Conservation (phyloP, 805 yeast species). For the Komagataella pastoris region DNA sequence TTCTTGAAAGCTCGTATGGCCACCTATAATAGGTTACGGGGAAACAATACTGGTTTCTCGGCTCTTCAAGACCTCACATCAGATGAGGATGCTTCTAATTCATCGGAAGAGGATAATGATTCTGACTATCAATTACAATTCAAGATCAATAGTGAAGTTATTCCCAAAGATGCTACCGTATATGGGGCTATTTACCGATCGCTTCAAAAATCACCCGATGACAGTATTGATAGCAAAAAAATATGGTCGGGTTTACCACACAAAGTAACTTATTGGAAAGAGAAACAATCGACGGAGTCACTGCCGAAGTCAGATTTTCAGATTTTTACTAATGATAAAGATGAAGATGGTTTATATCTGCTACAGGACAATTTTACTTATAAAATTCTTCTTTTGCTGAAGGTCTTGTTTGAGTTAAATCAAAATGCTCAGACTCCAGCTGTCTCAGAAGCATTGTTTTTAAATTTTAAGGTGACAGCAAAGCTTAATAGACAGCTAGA, state of each 20-base stretch:
- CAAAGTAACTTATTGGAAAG: constrained; percentile 31
- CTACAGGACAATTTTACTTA: constrained; percentile 20
- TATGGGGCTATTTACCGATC: constrained; percentile 60
- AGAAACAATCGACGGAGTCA: constrained; percentile 14
- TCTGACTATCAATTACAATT: constrained; percentile 36
- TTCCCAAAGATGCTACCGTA: constrained; percentile 57
- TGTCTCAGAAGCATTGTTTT: constrained; percentile 24
- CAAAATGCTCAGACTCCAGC: neutral
- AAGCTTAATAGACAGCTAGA: constrained; percentile 80
- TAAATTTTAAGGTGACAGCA: constrained; percentile 74
- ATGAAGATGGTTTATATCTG: constrained; percentile 14
- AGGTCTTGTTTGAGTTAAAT: constrained; percentile 28
- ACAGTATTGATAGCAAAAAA: constrained; percentile 27
- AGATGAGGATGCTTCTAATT: constrained; percentile 1
- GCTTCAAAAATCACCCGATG: constrained; percentile 23
- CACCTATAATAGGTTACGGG: neutral
- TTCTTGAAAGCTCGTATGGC: constrained; percentile 29
- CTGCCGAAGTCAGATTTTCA: constrained; percentile 5
- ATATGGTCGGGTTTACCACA: constrained; percentile 51
- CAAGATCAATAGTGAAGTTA: constrained; percentile 36
- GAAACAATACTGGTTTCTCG: constrained; percentile 8
- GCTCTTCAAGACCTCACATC: constrained; percentile 9
- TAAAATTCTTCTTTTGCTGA: constrained; percentile 33
- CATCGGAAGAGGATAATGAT: constrained; percentile 3
- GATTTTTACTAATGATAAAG: constrained; percentile 15